Evolutionary conservation across 805 yeast genomes (phyloP).

Genomic region (Starmerella floris): DNA sequence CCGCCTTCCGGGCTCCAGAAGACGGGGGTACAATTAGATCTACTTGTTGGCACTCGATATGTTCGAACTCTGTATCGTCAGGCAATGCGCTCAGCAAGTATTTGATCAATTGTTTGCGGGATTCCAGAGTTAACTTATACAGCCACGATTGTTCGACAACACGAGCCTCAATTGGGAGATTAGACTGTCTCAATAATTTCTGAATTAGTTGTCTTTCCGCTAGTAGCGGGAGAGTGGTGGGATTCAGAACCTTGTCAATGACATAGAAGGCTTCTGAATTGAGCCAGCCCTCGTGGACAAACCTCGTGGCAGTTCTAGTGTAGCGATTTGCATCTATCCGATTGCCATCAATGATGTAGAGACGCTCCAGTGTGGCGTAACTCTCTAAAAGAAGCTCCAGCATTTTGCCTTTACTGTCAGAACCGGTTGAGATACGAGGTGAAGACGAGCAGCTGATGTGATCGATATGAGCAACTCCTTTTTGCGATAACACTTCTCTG

Average conservation of each 20-base stretch:
- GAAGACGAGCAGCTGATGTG: conserved; percentile 14
- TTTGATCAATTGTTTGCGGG: conserved; percentile 1
- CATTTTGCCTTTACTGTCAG: conserved; percentile 8
- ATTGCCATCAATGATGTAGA: conserved; percentile 15
- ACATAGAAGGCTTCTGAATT: conserved; percentile 8
- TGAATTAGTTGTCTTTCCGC: conserved; percentile 17
- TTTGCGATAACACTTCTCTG: conserved; percentile 5
- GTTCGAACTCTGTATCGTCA: background rate
- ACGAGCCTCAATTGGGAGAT: background rate
- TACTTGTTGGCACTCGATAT: background rate
- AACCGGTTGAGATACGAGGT: background rate
- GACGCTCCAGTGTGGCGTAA: conserved; percentile 10
- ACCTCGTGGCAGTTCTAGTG: background rate
- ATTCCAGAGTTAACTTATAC: background rate
- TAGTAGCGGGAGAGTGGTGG: conserved; percentile 5
- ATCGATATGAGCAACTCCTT: conserved; percentile 12
- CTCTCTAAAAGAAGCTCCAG: conserved; percentile 15
- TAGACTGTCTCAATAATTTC: conserved; percentile 2
- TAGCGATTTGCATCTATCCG: conserved; percentile 10
- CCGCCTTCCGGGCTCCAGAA: background rate
- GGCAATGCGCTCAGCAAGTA: background rate
- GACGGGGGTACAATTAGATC: background rate
- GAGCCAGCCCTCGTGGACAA: conserved; percentile 10
- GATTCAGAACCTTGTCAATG: conserved; percentile 1
- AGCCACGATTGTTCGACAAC: conserved; percentile 8